phyloP scores from a whole-genome alignment of 106 monocot genomes.

The Apostasia ramifera region DNA sequence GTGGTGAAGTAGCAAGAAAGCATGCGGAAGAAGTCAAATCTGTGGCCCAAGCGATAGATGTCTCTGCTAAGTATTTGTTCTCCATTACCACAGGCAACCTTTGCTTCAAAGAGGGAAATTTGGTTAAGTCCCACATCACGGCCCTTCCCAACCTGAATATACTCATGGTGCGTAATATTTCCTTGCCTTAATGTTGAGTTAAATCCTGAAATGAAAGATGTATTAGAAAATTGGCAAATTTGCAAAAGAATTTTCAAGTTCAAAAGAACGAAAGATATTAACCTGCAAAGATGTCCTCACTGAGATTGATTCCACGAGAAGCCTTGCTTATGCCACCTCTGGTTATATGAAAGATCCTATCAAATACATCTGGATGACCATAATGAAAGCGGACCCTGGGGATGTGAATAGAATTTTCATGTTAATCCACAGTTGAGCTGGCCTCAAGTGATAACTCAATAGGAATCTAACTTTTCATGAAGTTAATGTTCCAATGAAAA shows the following conservation, averaged over 20 bases:
- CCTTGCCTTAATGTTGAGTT: constrained; percentile 90
- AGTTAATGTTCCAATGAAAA: too few relatives aligned
- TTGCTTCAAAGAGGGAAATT: constrained; percentile 98
- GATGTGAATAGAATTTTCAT: constrained; percentile 5
- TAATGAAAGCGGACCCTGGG: constrained; percentile 97
- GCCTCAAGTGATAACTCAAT: neutral
- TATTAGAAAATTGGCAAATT: neutral
- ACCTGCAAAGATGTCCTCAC: constrained; percentile 99
- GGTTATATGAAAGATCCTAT: constrained; percentile 95
- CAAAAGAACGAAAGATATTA: constrained; percentile 5
- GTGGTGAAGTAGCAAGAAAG: constrained; percentile 94
- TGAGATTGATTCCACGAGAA: constrained; percentile 88
- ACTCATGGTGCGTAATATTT: constrained; percentile 98
- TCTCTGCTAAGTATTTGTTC: constrained; percentile 95
- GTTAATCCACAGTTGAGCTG: neutral
- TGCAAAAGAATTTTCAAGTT: neutral
- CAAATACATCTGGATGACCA: constrained; percentile 98
- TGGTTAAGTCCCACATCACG: constrained; percentile 99
- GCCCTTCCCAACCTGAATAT: constrained; percentile 98
- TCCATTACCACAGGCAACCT: constrained; percentile 95
- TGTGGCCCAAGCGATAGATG: constrained; percentile 85
- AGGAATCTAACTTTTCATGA: too few relatives aligned
- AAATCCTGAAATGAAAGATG: constrained; percentile 49
- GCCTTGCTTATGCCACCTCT: constrained; percentile 99
- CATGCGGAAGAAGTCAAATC: constrained; percentile 99